phyloP scores from a whole-genome alignment of 73 alveolate genomes.

The Paramecium tetraurelia region DNA sequence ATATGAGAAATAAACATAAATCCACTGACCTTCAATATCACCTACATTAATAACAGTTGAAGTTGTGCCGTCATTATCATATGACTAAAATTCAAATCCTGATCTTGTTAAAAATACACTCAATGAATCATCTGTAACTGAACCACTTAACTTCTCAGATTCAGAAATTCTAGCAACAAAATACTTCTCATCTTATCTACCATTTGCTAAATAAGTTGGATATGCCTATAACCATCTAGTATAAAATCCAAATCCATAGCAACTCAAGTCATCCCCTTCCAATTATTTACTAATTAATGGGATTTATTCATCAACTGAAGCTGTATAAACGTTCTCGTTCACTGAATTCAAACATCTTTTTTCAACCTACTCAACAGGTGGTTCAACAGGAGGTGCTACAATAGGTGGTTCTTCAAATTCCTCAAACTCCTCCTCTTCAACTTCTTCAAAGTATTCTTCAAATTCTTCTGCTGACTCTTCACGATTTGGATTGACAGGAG shows the following conservation, averaged over 20 bases:
- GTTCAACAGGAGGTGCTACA: not conserved
- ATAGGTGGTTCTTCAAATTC: conserved; percentile 24
- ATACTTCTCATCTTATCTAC: not conserved
- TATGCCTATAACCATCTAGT: not conserved
- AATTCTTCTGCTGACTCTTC: not conserved
- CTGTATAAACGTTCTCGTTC: not conserved
- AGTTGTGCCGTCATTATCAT: not conserved
- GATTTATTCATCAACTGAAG: not conserved
- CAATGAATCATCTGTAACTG: not conserved
- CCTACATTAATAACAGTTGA: not conserved
- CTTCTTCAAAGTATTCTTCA: not conserved
- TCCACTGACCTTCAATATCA: conserved; percentile 38
- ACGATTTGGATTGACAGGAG: not conserved
- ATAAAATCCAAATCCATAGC: conserved; percentile 33
- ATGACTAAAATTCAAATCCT: conserved; percentile 24
- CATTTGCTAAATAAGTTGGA: not conserved
- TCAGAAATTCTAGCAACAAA: not conserved
- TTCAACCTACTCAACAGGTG: not conserved
- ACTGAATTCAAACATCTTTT: not conserved
- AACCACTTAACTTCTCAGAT: not conserved
- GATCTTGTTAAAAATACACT: not conserved
- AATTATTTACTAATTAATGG: not conserved
- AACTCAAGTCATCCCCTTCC: not conserved
- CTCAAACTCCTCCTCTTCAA: conserved; percentile 18
- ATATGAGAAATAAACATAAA: not conserved